Evolutionary conservation across 805 yeast genomes (phyloP).

Genomic region (Wickerhamomyces queroliae): DNA sequence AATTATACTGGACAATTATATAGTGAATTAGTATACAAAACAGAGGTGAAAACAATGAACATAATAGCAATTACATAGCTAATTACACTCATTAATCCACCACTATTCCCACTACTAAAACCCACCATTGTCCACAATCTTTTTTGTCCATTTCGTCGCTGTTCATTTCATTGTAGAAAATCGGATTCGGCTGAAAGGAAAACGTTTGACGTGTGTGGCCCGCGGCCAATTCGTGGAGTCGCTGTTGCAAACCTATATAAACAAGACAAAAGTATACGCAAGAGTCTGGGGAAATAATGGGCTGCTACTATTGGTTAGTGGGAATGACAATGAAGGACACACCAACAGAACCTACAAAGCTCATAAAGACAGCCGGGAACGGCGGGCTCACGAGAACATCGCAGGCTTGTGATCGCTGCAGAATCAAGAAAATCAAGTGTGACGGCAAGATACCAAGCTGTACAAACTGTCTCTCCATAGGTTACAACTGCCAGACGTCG

Average conservation of each 20-base stretch:
- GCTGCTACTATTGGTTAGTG: not conserved
- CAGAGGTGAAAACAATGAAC: no score
- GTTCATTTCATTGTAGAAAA: no score
- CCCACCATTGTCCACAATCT: no score
- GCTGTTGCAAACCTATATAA: no score
- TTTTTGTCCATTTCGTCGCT: not conserved
- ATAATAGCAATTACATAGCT: no score
- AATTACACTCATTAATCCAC: no score
- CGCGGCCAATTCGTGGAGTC: not conserved
- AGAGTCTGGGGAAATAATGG: no score
- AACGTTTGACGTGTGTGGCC: not conserved
- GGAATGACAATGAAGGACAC: not conserved
- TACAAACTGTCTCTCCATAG: conserved; percentile 57
- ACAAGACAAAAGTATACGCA: no score
- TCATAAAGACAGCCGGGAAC: conserved; percentile 21
- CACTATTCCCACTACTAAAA: no score
- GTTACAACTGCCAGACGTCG: conserved; percentile 63
- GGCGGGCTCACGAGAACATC: conserved; percentile 41
- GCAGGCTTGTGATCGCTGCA: conserved; percentile 80
- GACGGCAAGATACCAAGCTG: conserved; percentile 67
- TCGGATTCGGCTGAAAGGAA: not conserved
- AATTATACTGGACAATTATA: not conserved
- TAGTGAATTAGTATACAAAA: no score
- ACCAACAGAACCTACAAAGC: conserved; percentile 7
- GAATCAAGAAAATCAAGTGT: conserved; percentile 72